Conservation (phyloP, 1,284 basidiomycete genomes). For the Cutaneotrichosporon dermatis region DNA sequence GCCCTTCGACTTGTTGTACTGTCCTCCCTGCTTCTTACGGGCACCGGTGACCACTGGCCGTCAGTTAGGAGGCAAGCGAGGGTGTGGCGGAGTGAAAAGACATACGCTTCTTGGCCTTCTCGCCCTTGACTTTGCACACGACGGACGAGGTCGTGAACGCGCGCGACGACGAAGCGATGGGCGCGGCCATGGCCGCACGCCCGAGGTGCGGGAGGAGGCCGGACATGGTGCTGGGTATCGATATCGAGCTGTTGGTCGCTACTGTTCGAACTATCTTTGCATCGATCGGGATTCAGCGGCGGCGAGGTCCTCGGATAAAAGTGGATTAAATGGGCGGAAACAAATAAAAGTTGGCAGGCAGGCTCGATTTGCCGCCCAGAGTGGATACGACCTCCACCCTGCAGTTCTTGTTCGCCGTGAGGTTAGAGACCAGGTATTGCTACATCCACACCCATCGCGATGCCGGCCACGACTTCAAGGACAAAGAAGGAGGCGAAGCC, state of each 20-base stretch:
- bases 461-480: constrained; percentile 10
- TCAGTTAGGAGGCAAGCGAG: background rate
- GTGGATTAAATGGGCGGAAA: constrained; percentile 1
- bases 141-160: constrained; percentile 19
- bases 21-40: background rate
- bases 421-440: too few species aligned
- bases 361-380: constrained; percentile 1
- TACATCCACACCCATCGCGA: constrained; percentile 1
- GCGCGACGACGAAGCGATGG: constrained; percentile 19
- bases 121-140: constrained; percentile 4
- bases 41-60: background rate
- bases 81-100: background rate
- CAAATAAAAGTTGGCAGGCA: constrained; percentile 4
- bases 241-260: background rate
- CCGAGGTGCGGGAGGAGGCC: constrained; percentile 13
- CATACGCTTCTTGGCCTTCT: constrained; percentile 12
- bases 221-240: constrained; percentile 8
- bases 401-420: background rate
- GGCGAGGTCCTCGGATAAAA: constrained; percentile 11
- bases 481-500: constrained; percentile 7
- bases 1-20: constrained; percentile 4
- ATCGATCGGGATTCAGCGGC: background rate
- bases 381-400: background rate
- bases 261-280: too few species aligned
- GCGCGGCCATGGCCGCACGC: background rate